Conservation (phyloP, 2,329 filamentous ascomycete species). For the Ceratocystis lukuohia region DNA sequence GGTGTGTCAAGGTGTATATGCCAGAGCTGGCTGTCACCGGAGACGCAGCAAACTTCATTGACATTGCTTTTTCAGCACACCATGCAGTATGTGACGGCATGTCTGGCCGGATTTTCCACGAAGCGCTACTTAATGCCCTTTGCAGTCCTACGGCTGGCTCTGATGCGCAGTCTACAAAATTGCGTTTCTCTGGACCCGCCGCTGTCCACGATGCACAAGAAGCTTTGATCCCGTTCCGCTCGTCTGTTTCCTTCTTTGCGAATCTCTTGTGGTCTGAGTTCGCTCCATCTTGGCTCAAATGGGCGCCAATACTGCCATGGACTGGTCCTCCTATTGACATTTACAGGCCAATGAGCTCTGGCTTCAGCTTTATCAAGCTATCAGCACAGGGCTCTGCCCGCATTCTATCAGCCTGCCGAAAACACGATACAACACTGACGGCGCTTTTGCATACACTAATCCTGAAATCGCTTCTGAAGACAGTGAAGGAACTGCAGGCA, state of each 20-base stretch:
- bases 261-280: conserved; percentile 30
- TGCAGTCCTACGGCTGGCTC: conserved; percentile 21
- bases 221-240: conserved; percentile 29
- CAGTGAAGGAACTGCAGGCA: neutral
- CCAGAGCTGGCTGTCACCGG: conserved; percentile 4
- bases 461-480: conserved; percentile 26
- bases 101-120: conserved; percentile 37
- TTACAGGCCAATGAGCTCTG: conserved; percentile 27
- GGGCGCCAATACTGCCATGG: conserved; percentile 28
- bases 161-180: conserved; percentile 16
- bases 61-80: conserved; percentile 38
- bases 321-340: conserved; percentile 28
- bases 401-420: conserved; percentile 31
- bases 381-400: conserved; percentile 22
- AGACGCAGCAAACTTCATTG: conserved; percentile 22
- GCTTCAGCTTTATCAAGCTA: conserved; percentile 29
- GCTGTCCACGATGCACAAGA: conserved; percentile 31
- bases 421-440: conserved; percentile 34
- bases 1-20: conserved; percentile 33
- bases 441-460: conserved; percentile 36
- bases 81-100: conserved; percentile 41
- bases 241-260: conserved; percentile 31
- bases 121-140: conserved; percentile 33
- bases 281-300: conserved; percentile 30
- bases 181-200: conserved; percentile 26